Base-by-base conservation (phyloP, 352 stramenopile genomes). In the Blastocystis sp. region DNA sequence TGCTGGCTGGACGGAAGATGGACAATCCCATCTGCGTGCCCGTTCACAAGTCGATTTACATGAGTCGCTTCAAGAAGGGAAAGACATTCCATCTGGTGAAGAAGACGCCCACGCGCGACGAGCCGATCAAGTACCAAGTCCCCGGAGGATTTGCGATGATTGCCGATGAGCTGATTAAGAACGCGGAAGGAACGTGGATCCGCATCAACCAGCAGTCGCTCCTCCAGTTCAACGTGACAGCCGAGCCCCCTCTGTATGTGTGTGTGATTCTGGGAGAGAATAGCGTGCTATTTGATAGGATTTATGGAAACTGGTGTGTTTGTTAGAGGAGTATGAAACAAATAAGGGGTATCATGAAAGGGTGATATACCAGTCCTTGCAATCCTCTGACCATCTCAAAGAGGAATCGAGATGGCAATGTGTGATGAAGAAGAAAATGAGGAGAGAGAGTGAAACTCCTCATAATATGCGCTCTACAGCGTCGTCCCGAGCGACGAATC, bases 81-180 rank as follows among this genome's bases (percentile, higher is more conserved):
- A 81, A 81, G 69, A 51, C 69, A n/a, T 81, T 64, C 34, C 69
- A 81, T 46, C 53, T 81, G 46, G 69, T 81, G 46, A 81, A 81
- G 69, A 81, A 81, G 32, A 49, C 40, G 9, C 69, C 69, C 7
- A 32, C 69, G 21, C 48, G 69, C 16, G 44, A 81, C n/a, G 69
- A 81, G 36, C 42, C 69, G 2, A 27, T 64, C 42, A 81, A 64
- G 46, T 27, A 64, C 4, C 69, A 81, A 44, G 48, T 81, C n/a
- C 69, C 69, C 1, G 69, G 69, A 44, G 69, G 69, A 65, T 65
- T 81, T 59, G 69, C 69, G 34, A 57, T 81, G 69, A 81, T 81
- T 61, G 69, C 51, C 4, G 69, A 81, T 42, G 40, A 51, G 34
- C 34, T 81, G 46, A 38, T 81, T 29, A 32, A 36, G 40, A 81